Percentiles rank a stretch among this genome's conserved stretches.
Conservation (phyloP, 257 asterid genomes). For the Catharanthus roseus region DNA sequence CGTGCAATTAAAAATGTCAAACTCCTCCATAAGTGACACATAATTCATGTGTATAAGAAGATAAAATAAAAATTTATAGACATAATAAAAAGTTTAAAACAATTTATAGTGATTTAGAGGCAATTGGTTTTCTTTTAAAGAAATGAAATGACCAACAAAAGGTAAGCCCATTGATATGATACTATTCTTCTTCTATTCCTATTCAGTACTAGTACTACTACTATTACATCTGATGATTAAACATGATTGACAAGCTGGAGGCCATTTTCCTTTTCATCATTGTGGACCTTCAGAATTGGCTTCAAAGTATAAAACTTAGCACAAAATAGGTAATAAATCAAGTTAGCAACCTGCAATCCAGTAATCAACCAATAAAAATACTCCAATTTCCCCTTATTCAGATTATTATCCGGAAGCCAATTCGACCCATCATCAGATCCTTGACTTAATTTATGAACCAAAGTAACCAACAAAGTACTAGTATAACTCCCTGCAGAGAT, state of each 20-base stretch:
- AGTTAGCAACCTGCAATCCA: constrained; percentile 54
- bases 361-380: constrained; percentile 80
- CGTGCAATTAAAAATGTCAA: too few species aligned
- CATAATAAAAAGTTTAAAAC: too few species aligned
- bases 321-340: constrained; percentile 57
- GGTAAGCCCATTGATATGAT: too few species aligned
- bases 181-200: too few species aligned
- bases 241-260: constrained; percentile 39
- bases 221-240: constrained; percentile 14
- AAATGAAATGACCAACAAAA: too few species aligned
- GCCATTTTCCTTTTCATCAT: constrained; percentile 19
- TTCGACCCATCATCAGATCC: constrained; percentile 53
- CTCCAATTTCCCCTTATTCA: constrained; percentile 70
- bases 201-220: not conserved
- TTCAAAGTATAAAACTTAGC: constrained; percentile 67
- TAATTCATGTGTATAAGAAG: too few species aligned
- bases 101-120: too few species aligned
- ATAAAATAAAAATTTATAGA: too few species aligned
- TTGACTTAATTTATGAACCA: constrained; percentile 45
- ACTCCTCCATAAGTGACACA: too few species aligned
- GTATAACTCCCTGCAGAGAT: constrained; percentile 68
- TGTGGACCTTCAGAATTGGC: constrained; percentile 43
- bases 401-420: constrained; percentile 70
- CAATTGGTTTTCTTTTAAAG: too few species aligned
- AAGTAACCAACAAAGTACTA: constrained; percentile 60